A percentile compares a stretch with the other conserved stretches of the same genome.
Conservation (phyloP, 2,329 filamentous ascomycete genomes). For the Cercospora sp. region DNA sequence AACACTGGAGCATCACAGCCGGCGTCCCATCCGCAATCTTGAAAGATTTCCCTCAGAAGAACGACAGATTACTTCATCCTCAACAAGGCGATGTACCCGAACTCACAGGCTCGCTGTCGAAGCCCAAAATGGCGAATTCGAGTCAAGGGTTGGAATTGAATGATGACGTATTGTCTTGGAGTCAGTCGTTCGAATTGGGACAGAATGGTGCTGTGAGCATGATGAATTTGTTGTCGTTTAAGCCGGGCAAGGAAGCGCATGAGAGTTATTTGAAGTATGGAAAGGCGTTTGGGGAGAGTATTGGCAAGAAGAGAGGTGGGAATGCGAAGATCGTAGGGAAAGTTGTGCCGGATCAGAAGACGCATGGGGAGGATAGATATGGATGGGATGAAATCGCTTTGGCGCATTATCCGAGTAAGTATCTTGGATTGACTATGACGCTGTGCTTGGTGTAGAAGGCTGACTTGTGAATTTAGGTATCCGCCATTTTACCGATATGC, state of each 20-base stretch:
- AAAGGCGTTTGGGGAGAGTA: slow-evolving; percentile 50
- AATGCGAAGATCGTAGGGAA: slow-evolving; percentile 63
- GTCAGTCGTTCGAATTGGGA: slow-evolving; percentile 41
- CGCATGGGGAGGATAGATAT: slow-evolving; percentile 28
- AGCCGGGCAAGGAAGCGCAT: slow-evolving; percentile 49
- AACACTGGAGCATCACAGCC: slow-evolving; percentile 38
- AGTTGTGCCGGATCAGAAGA: slow-evolving; percentile 46
- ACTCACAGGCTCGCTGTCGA: slow-evolving; percentile 38
- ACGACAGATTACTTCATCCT: slow-evolving; percentile 42
- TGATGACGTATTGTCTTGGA: slow-evolving; percentile 53
- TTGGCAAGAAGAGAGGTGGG: slow-evolving; percentile 56
- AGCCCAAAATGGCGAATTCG: slow-evolving; percentile 37
- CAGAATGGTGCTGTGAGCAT: slow-evolving; percentile 56
- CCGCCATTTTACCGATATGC: slow-evolving; percentile 62
- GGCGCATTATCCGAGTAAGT: slow-evolving; percentile 63
- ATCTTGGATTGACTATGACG: slow-evolving; percentile 28
- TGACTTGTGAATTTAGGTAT: slow-evolving; percentile 40
- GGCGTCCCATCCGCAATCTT: slow-evolving; percentile 50
- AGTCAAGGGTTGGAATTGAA: slow-evolving; percentile 58
- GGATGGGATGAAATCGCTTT: slow-evolving; percentile 65
- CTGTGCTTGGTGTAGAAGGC: neutral
- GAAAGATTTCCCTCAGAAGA: slow-evolving; percentile 42
- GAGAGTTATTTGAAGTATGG: slow-evolving; percentile 60
- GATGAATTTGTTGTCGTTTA: slow-evolving; percentile 64
- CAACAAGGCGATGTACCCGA: slow-evolving; percentile 36